Base-by-base conservation (phyloP, 1,284 basidiomycete genomes). In the Cutaneotrichosporon curvatum region DNA sequence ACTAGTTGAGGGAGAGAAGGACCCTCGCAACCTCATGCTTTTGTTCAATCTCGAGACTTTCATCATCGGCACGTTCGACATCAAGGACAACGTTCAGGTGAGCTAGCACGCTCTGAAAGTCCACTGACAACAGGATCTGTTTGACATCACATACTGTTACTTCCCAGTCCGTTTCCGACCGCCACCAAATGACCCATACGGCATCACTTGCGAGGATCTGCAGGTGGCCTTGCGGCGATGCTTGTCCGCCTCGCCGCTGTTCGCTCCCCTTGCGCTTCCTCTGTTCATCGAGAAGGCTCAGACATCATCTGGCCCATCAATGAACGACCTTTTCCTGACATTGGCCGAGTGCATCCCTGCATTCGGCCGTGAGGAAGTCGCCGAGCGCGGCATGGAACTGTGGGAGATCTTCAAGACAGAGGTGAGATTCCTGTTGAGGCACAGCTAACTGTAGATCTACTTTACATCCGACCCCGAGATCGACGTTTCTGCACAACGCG, bases 121-220 rank as follows among this genome's bases (percentile, higher is more conserved):
- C 4, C 37, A 19, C 21, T 40, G 16, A 25, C 23, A 5, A 3
- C 59, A 94, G 88, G 80, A 84, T 48, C 75, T 98, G 50, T 98
- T 95, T 73, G 89, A 98, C 63, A 83, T 97, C 62, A 87, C 85
- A 0, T 98, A 92, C 70, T 98, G 95, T 71, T 99, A 99, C 72
- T 99, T 97, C 72, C 95, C 95, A 1, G 98, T 99, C 57, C 90
- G 90, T 1, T 99, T 96, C 75, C 81, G 86, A 43, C 90, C 92
- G 11, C 90, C 92, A 6, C 86, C 90, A 1, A 85, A 92, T 59
- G 92, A 97, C 63, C 89, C 91, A 4, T 94, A 94, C 67, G 86
- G 87, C 7, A 95, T 98, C 54, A 87, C 83, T 2, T 78, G 87
- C 0, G 87, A 94, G 36, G 87, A 97, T 62, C 78, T 99, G 30